These are phyloP conservation scores for Flammula alnicola DNA, from an alignment of 1,284 basidiomycete species.

Conservation along the genomic window DNA sequence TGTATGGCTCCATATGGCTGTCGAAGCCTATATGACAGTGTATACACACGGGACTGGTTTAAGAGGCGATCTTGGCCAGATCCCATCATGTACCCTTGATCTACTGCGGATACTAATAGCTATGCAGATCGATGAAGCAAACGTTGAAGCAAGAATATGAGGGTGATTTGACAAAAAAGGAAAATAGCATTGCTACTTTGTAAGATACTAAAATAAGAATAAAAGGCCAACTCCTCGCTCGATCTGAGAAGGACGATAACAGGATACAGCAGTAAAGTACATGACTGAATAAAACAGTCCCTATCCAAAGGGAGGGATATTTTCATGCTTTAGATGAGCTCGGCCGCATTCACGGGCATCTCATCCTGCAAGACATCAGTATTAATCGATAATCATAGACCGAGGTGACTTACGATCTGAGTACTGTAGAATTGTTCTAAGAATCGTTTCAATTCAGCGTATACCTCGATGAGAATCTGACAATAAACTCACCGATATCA, in stretches of 20 bases:
- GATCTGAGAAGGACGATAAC: constrained; percentile 1
- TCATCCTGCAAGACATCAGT: constrained; percentile 67
- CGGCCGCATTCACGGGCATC: constrained; percentile 93
- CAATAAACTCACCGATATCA: constrained; percentile 74
- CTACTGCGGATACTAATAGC: too few species aligned
- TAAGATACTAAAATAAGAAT: constrained; percentile 10
- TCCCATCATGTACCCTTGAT: too few species aligned
- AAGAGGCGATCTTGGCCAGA: too few species aligned
- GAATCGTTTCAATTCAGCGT: constrained; percentile 14
- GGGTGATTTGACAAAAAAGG: not conserved
- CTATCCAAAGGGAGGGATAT: constrained; percentile 11
- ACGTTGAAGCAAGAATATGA: too few species aligned
- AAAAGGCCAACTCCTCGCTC: constrained; percentile 6
- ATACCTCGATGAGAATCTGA: constrained; percentile 19
- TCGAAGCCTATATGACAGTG: too few species aligned
- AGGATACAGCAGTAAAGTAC: constrained; percentile 17
- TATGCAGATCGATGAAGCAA: too few species aligned
- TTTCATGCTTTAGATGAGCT: constrained; percentile 65
- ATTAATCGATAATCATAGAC: constrained; percentile 18
- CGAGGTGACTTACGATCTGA: constrained; percentile 69
- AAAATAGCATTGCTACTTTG: constrained; percentile 3
- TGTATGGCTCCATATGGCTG: too few species aligned
- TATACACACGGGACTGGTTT: too few species aligned
- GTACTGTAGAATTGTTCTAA: constrained; percentile 88
- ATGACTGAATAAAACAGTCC: constrained; percentile 14